phyloP scores from a whole-genome alignment of 495 filamentous ascomycete species.

The Endocarpon pusillum region DNA sequence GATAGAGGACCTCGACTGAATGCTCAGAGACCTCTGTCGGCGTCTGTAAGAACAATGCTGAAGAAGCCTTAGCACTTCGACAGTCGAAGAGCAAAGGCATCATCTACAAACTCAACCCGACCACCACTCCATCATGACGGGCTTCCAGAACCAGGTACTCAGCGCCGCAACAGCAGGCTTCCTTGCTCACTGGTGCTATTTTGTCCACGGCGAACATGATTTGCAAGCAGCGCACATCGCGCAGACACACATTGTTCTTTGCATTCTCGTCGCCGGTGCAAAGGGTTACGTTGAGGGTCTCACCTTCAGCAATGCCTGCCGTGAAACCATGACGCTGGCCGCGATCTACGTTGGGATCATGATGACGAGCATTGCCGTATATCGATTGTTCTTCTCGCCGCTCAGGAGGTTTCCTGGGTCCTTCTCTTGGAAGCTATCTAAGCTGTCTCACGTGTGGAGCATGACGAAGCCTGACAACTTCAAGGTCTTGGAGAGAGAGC shows the following conservation, averaged over 20 bases:
- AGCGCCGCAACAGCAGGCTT: constrained; percentile 1
- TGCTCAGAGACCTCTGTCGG: neutral
- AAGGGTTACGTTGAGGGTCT: constrained; percentile 11
- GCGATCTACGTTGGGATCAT: constrained; percentile 17
- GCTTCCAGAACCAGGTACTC: neutral
- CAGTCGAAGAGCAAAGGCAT: neutral
- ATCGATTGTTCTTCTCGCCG: constrained; percentile 25
- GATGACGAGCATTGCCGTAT: constrained; percentile 27
- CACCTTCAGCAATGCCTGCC: constrained; percentile 1
- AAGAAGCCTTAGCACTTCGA: neutral
- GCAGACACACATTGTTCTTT: neutral
- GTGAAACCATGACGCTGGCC: constrained; percentile 10
- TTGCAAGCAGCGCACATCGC: constrained; percentile 3
- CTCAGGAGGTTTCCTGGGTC: constrained; percentile 28
- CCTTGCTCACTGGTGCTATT: constrained; percentile 9
- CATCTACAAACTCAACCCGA: neutral
- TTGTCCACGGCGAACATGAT: constrained; percentile 14
- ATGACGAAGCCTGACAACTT: constrained; percentile 17
- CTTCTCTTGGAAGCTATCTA: constrained; percentile 19
- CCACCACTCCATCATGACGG: neutral
- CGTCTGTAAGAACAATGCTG: neutral
- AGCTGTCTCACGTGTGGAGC: constrained; percentile 28
- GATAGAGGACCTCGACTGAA: neutral
- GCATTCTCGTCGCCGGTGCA: neutral
- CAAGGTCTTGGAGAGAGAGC: constrained; percentile 14